Base-by-base conservation (phyloP, 139 green algal species). In the Closterium sp. region DNA sequence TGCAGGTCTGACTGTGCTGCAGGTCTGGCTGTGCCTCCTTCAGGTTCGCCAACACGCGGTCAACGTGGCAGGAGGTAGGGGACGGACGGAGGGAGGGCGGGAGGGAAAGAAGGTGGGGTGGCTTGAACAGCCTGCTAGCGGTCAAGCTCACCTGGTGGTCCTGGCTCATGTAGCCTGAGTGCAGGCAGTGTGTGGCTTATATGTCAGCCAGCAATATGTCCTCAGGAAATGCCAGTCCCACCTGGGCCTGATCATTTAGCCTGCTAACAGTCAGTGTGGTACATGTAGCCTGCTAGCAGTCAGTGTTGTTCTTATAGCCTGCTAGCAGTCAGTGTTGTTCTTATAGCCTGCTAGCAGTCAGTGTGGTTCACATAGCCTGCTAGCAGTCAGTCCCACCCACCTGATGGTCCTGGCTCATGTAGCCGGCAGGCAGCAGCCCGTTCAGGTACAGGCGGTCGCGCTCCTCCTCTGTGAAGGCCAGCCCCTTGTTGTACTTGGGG, bases 401-500 rank as follows among this genome's bases (percentile, higher is more conserved):
- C 91, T 93, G 91, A 4, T 87, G 85, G 42, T 91, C 91, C 73
- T 93, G 91, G 32, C 42, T 91, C 29, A 92, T 89, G 88, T 70
- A 93, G 70, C 27, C 89, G 0, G 97, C 96, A 10, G 98, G 98
- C 86, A 99, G 95, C 70, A 99, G 94, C 10, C 98, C 98, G 4
- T 98, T 92, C 28, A 99, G 91, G 0, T 96, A 96, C 29, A 99
- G 92, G 1, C 97, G 93, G 89, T 99, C 97, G 0, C 97, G 94
- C 93, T 99, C 98, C 24, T 94, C 89, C 2, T 94, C n/a, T 2
- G 95, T 95, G 91, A 99, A 98, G 0, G 96, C 97, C 5, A 96
- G 98, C 88, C 98, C 97, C 95, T 98, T 97, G 93, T 97, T 97
- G 93, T 91, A 96, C 91, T 95, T 95, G 9, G 96, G 94, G 94